These are phyloP conservation scores for Uronychia setigera DNA, from an alignment of 73 alveolate genomes.

Conservation along the genomic window DNA sequence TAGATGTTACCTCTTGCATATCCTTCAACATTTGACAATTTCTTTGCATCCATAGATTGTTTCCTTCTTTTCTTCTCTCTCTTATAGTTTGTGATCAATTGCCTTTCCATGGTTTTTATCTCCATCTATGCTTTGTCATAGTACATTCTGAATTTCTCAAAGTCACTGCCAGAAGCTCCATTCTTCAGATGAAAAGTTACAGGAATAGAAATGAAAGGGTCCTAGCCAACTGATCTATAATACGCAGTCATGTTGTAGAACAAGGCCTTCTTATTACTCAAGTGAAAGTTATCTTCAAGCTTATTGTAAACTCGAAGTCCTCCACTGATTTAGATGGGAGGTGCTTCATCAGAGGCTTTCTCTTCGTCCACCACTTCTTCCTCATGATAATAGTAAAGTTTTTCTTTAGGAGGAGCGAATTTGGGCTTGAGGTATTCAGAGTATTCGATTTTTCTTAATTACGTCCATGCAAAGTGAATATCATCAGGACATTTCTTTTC, in stretches of 20 bases:
- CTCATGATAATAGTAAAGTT: not conserved
- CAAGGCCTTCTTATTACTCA: constrained; percentile 28
- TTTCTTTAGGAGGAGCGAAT: not conserved
- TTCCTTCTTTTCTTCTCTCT: not conserved
- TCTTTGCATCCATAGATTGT: not conserved
- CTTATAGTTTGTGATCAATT: not conserved
- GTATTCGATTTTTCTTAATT: constrained; percentile 65
- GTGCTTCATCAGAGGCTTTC: constrained; percentile 2
- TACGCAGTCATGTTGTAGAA: constrained; percentile 25
- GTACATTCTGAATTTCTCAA: constrained; percentile 3
- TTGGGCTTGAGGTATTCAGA: not conserved
- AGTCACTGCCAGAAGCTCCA: constrained; percentile 9
- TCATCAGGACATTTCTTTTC: constrained; percentile 58
- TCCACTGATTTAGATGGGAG: not conserved
- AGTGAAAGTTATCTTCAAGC: constrained; percentile 19
- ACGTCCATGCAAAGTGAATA: constrained; percentile 85
- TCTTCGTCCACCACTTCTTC: constrained; percentile 28
- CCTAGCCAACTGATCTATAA: constrained; percentile 9
- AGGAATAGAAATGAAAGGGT: constrained; percentile 28
- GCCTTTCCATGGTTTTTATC: not conserved
- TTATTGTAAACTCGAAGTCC: constrained; percentile 2
- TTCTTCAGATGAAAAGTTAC: constrained; percentile 21
- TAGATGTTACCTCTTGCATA: no score
- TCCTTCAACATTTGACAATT: not conserved
- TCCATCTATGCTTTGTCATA: not conserved